Percentiles rank a stretch among this genome's conserved stretches.
Evolutionary conservation across 441 rosid species (phyloP).

Genomic region (Erysimum cheiri): DNA sequence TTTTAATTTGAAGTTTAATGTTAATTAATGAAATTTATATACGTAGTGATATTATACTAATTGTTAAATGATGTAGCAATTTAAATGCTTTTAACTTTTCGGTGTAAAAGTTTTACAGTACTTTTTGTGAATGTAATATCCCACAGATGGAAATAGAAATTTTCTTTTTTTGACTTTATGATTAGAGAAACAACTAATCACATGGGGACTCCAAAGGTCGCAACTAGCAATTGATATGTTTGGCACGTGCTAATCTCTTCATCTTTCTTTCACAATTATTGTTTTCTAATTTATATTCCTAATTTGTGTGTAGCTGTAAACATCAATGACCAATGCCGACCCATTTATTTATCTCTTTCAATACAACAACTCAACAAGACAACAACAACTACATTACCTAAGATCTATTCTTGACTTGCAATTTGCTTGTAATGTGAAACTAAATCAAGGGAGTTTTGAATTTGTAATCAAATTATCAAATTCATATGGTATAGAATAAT

Average conservation of each 20-base stretch:
- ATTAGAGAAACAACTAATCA: conserved; percentile 34
- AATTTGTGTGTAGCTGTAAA: conserved; percentile 42
- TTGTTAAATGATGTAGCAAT: too few species aligned
- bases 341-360: conserved; percentile 34
- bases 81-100: neutral
- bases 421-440: conserved; percentile 32
- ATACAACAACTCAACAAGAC: conserved; percentile 41
- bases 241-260: conserved; percentile 26
- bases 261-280: conserved; percentile 1
- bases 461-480: neutral
- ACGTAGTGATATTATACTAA: too few species aligned
- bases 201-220: conserved; percentile 42
- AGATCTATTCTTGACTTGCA: conserved; percentile 34
- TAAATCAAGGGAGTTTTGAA: too few species aligned
- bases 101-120: conserved; percentile 17
- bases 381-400: conserved; percentile 24
- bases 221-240: conserved; percentile 19
- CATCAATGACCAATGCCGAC: conserved; percentile 48
- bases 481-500: conserved; percentile 7
- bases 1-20: too few species aligned
- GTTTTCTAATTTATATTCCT: conserved; percentile 2
- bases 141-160: neutral
- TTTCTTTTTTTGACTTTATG: neutral
- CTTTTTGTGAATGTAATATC: neutral
- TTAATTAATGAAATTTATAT: too few species aligned